Percentiles rank a stretch among this genome's conserved stretches.
These are phyloP conservation scores for Xylariaceae sp. DNA, from an alignment of 2,329 filamentous ascomycete genomes.

Conservation along the genomic window DNA sequence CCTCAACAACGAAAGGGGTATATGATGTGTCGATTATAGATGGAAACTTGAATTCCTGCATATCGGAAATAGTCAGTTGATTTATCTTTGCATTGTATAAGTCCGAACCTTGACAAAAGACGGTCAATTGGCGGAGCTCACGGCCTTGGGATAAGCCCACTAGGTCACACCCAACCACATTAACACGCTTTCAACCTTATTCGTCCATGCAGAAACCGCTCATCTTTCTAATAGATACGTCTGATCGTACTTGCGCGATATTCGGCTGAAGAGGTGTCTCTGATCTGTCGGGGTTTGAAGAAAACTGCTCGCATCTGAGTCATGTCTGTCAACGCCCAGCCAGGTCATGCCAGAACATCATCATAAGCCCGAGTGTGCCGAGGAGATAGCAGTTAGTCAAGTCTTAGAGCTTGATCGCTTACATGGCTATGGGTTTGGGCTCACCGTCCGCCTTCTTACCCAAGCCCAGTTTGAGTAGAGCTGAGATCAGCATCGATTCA, in stretches of 20 bases:
- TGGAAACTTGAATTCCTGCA: slow-evolving; percentile 1
- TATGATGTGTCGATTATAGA: not conserved
- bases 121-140: not conserved
- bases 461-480: not conserved
- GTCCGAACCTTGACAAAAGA: slow-evolving; percentile 1
- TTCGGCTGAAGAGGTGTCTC: not conserved
- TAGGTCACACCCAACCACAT: slow-evolving; percentile 1
- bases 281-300: not conserved
- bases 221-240: not conserved
- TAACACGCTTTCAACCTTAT: slow-evolving; percentile 8
- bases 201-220: slow-evolving; percentile 4
- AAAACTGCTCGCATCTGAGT: slow-evolving; percentile 16
- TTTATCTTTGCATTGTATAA: slow-evolving; percentile 2
- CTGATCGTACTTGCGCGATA: slow-evolving; percentile 1
- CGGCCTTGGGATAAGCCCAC: slow-evolving; percentile 6
- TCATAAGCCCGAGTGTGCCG: slow-evolving; percentile 7
- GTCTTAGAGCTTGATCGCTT: slow-evolving; percentile 12
- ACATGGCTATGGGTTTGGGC: slow-evolving; percentile 6
- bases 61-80: slow-evolving; percentile 2
- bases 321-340: slow-evolving; percentile 8
- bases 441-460: not conserved
- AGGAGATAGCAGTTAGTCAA: slow-evolving; percentile 8
- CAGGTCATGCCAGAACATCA: not conserved
- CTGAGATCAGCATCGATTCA: not conserved
- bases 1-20: slow-evolving; percentile 6